These are phyloP conservation scores for Blastocrithidia nonstop DNA, from an alignment of 208 protist species.

Conservation along the genomic window DNA sequence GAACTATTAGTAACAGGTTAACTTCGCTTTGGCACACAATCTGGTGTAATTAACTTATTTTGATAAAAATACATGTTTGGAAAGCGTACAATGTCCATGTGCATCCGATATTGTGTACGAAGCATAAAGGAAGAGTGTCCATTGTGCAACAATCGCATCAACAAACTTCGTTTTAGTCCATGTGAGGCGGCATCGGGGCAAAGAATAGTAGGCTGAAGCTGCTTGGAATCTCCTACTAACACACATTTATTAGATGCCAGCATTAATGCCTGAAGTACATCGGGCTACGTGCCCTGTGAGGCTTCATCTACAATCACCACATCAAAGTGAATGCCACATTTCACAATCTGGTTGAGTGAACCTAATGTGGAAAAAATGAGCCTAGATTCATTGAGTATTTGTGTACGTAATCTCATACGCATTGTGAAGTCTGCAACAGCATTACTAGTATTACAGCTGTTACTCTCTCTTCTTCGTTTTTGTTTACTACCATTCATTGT, in stretches of 20 bases:
- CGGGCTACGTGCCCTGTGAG: slow-evolving; percentile 81
- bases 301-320: slow-evolving; percentile 86
- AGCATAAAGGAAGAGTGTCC: slow-evolving; percentile 42
- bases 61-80: slow-evolving; percentile 75
- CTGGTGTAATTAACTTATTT: slow-evolving; percentile 16
- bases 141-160: slow-evolving; percentile 59
- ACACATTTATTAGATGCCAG: slow-evolving; percentile 33
- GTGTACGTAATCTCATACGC: slow-evolving; percentile 9
- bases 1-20: neutral
- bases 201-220: slow-evolving; percentile 84
- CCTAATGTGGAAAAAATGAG: slow-evolving; percentile 69
- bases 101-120: slow-evolving; percentile 85
- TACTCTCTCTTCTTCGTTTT: slow-evolving; percentile 3
- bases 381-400: slow-evolving; percentile 15
- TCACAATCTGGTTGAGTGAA: too few relatives aligned
- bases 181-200: slow-evolving; percentile 23
- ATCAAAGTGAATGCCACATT: too few relatives aligned
- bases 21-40: too few relatives aligned
- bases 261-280: slow-evolving; percentile 55
- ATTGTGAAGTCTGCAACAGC: too few relatives aligned
- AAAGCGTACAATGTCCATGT: slow-evolving; percentile 71
- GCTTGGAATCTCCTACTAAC: slow-evolving; percentile 80
- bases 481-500: slow-evolving; percentile 21
- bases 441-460: too few relatives aligned
- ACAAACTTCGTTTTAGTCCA: slow-evolving; percentile 45